Evolutionary conservation across 163 green algal species (phyloP).

Genomic region (Coccomyxa subellipsoidea): DNA sequence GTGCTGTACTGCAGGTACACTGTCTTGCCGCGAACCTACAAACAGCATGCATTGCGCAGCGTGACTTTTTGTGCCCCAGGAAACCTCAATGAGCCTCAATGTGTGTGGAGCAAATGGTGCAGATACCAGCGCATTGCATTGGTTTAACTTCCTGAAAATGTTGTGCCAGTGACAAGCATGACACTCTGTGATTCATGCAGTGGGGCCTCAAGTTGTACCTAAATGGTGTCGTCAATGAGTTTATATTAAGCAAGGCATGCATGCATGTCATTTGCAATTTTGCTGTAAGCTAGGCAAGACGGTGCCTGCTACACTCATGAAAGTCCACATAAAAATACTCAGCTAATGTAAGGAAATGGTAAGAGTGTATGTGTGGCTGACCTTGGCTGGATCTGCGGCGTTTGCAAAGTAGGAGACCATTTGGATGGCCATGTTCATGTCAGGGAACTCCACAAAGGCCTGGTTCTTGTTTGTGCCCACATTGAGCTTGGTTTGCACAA

Average conservation of each 20-base stretch:
- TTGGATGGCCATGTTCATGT: conserved; percentile 37
- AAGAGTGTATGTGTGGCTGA: not conserved
- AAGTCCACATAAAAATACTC: not conserved
- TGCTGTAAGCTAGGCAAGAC: too few relatives aligned
- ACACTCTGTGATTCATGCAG: too few relatives aligned
- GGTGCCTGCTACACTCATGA: too few relatives aligned
- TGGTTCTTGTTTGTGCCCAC: conserved; percentile 61
- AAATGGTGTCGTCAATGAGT: too few relatives aligned
- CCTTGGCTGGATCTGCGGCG: conserved; percentile 51
- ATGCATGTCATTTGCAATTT: too few relatives aligned
- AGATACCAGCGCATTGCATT: too few relatives aligned
- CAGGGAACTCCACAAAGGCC: conserved; percentile 70
- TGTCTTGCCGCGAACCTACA: conserved; percentile 56
- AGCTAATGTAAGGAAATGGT: not conserved
- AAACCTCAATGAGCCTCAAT: too few relatives aligned
- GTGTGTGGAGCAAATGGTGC: too few relatives aligned
- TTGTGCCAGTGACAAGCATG: too few relatives aligned
- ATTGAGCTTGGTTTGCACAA: conserved; percentile 67
- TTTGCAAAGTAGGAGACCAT: conserved; percentile 55
- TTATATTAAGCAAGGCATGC: too few relatives aligned
- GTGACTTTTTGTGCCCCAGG: not conserved
- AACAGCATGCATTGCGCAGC: not conserved
- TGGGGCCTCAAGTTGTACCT: too few relatives aligned
- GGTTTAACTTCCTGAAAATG: too few relatives aligned
- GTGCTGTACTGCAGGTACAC: conserved; percentile 72